Percentiles rank a stretch among this genome's conserved stretches.
These are phyloP conservation scores for Neopestalotiopsis sp. DNA, from an alignment of 2,329 filamentous ascomycete genomes.

Conservation along the genomic window DNA sequence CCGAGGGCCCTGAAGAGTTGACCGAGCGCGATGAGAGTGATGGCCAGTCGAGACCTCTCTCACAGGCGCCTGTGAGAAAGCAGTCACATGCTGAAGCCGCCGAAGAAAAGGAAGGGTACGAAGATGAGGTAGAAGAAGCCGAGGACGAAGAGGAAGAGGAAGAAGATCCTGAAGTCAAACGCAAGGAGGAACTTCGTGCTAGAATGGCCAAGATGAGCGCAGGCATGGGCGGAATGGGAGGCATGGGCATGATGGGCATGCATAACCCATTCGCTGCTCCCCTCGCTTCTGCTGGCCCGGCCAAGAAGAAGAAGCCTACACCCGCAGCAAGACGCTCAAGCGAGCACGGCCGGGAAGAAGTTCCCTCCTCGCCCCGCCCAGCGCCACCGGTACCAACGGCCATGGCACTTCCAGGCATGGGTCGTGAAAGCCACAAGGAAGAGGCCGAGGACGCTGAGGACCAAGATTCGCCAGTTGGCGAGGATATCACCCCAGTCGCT, in stretches of 20 bases:
- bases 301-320: conserved; percentile 62
- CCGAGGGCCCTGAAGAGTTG: conserved; percentile 63
- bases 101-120: conserved; percentile 41
- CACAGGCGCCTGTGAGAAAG: conserved; percentile 44
- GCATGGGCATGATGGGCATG: conserved; percentile 69
- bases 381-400: conserved; percentile 61
- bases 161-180: conserved; percentile 83
- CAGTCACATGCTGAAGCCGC: conserved; percentile 49
- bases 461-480: conserved; percentile 46
- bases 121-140: conserved; percentile 61
- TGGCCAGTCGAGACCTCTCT: conserved; percentile 53
- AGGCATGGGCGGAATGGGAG: conserved; percentile 65
- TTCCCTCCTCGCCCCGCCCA: conserved; percentile 46
- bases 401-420: conserved; percentile 77
- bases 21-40: conserved; percentile 80
- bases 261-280: conserved; percentile 82
- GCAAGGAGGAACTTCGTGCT: conserved; percentile 86
- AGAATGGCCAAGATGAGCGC: conserved; percentile 99
- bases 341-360: conserved; percentile 51
- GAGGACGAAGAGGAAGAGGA: conserved; percentile 84
- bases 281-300: conserved; percentile 53
- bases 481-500: conserved; percentile 36
- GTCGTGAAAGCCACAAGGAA: conserved; percentile 56
- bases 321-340: conserved; percentile 48
- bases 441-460: conserved; percentile 54